phyloP scores from a whole-genome alignment of 768 basidiomycete genomes.

The Mycena capillaripes region DNA sequence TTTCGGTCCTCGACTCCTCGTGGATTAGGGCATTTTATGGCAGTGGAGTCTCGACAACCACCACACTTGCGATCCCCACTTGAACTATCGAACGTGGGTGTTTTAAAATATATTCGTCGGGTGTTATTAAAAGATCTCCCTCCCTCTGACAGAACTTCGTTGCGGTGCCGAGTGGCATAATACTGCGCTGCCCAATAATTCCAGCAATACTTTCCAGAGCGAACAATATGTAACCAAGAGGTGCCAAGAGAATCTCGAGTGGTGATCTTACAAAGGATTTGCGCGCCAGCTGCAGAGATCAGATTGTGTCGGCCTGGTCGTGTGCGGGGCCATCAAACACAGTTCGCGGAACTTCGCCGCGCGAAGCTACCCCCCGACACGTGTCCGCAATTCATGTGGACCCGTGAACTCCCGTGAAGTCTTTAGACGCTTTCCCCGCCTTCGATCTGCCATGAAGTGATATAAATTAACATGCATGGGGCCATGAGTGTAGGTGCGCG shows the following conservation, averaged over 20 bases:
- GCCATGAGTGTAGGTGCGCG: not conserved
- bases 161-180: too few relatives aligned
- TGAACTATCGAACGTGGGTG: constrained; percentile 6
- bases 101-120: not conserved
- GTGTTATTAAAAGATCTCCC: too few relatives aligned
- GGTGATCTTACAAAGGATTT: too few relatives aligned
- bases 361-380: constrained; percentile 10
- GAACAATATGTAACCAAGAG: too few relatives aligned
- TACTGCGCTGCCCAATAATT: too few relatives aligned
- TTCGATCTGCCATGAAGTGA: not conserved
- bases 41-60: not conserved
- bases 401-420: not conserved
- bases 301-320: not conserved
- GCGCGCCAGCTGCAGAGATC: too few relatives aligned
- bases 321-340: not conserved
- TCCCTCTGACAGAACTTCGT: too few relatives aligned
- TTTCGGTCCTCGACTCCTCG: too few relatives aligned
- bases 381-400: constrained; percentile 18
- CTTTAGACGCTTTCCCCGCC: not conserved
- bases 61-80: too few relatives aligned
- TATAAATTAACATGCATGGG: constrained; percentile 17
- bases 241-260: constrained; percentile 2
- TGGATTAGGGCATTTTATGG: too few relatives aligned
- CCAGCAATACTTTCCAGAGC: too few relatives aligned
- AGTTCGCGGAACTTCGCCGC: not conserved